Conservation (phyloP, 2,329 filamentous ascomycete species). For the Talaromyces pinophilus region DNA sequence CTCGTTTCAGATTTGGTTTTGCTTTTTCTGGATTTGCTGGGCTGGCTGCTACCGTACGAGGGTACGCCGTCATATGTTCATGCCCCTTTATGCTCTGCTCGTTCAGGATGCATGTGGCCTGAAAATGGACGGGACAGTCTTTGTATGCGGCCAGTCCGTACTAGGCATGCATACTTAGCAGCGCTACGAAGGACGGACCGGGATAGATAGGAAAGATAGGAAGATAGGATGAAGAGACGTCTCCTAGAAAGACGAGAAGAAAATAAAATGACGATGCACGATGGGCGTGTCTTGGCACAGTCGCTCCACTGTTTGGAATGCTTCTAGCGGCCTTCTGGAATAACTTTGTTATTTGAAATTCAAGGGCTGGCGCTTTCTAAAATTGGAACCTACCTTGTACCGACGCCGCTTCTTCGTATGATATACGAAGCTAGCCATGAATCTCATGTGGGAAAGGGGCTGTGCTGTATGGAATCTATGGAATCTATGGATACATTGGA, state of each 20-base stretch:
- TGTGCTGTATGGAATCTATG: neutral
- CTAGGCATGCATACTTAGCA: neutral
- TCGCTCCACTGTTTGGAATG: conserved; percentile 11
- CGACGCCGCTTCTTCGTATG: neutral
- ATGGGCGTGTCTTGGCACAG: neutral
- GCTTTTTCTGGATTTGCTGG: neutral
- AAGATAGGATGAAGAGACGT: too few relatives aligned
- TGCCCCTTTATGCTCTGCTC: neutral
- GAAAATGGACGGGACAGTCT: neutral
- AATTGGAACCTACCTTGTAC: neutral
- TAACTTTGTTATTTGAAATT: neutral
- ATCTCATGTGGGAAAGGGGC: neutral
- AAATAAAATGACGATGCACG: conserved; percentile 11
- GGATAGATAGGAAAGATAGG: neutral
- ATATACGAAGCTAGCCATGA: neutral
- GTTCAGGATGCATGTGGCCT: neutral
- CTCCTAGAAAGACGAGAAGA: neutral
- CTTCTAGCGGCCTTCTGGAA: conserved; percentile 25
- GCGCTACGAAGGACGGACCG: neutral
- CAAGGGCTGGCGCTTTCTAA: conserved; percentile 1
- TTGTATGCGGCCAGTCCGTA: neutral
- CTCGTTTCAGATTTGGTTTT: conserved; percentile 14
- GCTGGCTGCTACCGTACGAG: too few relatives aligned
- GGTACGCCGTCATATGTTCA: neutral
- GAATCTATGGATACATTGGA: too few relatives aligned